Percentiles rank a stretch among this genome's conserved stretches.
Evolutionary conservation across 139 green algal species (phyloP).

Genomic region (Chlorella sp.): DNA sequence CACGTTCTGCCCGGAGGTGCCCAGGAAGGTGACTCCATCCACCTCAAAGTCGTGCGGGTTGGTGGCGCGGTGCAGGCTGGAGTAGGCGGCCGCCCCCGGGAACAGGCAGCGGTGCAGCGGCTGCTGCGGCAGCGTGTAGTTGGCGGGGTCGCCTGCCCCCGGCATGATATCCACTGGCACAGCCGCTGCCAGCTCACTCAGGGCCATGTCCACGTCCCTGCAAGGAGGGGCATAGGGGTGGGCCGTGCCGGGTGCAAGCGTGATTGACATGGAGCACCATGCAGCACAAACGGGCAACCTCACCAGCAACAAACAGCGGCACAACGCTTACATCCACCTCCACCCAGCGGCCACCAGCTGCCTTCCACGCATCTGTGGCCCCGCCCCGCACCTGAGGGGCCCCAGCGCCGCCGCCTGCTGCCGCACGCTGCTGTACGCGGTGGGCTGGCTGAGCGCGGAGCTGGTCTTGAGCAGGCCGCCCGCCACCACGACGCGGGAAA

Average conservation of each 20-base stretch:
- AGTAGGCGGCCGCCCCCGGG: constrained; percentile 58
- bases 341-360: too few relatives aligned
- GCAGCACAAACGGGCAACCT: too few relatives aligned
- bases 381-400: constrained; percentile 52
- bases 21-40: constrained; percentile 88
- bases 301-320: too few relatives aligned
- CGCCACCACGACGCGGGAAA: constrained; percentile 83
- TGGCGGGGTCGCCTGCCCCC: constrained; percentile 89
- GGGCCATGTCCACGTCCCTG: constrained; percentile 78
- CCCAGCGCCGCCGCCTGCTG: constrained; percentile 64
- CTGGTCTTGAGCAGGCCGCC: constrained; percentile 63
- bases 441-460: constrained; percentile 59
- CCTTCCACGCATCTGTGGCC: too few relatives aligned
- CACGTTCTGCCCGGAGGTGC: constrained; percentile 94
- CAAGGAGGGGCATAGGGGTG: too few relatives aligned
- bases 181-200: constrained; percentile 76
- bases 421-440: constrained; percentile 59
- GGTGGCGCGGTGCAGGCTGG: constrained; percentile 70
- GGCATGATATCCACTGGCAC: constrained; percentile 98
- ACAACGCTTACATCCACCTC: too few relatives aligned
- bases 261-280: too few relatives aligned
- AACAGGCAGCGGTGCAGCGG: constrained; percentile 94
- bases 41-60: constrained; percentile 93
- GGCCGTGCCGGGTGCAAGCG: too few relatives aligned
- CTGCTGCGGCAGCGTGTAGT: constrained; percentile 96